Evolutionary conservation across 352 stramenopile species (phyloP).

Genomic region (Globisporangium takayamanum): DNA sequence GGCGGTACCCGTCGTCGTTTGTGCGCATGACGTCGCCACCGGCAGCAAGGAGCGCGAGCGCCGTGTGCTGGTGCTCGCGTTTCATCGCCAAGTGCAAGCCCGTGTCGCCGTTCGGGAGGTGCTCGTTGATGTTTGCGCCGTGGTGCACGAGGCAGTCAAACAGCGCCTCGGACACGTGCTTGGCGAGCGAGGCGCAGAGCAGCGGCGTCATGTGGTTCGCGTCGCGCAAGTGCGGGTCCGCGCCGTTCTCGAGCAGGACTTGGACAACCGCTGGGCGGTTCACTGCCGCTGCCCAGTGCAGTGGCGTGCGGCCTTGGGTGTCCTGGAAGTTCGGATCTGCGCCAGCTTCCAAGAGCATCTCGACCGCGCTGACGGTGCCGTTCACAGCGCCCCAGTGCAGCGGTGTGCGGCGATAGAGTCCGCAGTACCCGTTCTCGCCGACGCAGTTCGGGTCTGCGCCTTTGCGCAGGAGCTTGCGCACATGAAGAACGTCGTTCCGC

Average conservation of each 20-base stretch:
- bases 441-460: conserved; percentile 56
- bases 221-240: conserved; percentile 52
- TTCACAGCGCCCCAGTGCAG: conserved; percentile 70
- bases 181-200: conserved; percentile 46
- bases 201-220: conserved; percentile 48
- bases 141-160: conserved; percentile 43
- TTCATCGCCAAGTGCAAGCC: conserved; percentile 75
- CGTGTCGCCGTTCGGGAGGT: conserved; percentile 60
- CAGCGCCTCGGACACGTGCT: conserved; percentile 39
- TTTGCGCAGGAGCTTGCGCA: conserved; percentile 43
- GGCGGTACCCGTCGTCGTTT: conserved; percentile 60
- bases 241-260: conserved; percentile 40
- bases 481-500: conserved; percentile 22
- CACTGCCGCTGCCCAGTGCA: conserved; percentile 49
- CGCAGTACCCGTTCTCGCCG: conserved; percentile 61
- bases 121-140: conserved; percentile 62
- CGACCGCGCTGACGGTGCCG: conserved; percentile 31
- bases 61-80: conserved; percentile 49
- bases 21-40: conserved; percentile 58
- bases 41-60: conserved; percentile 46
- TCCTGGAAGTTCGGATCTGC: conserved; percentile 73
- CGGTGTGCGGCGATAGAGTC: conserved; percentile 56
- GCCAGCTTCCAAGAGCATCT: conserved; percentile 40
- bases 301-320: conserved; percentile 39
- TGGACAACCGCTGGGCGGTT: conserved; percentile 45